Conservation (phyloP, 305 asterid species). For the Striga hermonthica region DNA sequence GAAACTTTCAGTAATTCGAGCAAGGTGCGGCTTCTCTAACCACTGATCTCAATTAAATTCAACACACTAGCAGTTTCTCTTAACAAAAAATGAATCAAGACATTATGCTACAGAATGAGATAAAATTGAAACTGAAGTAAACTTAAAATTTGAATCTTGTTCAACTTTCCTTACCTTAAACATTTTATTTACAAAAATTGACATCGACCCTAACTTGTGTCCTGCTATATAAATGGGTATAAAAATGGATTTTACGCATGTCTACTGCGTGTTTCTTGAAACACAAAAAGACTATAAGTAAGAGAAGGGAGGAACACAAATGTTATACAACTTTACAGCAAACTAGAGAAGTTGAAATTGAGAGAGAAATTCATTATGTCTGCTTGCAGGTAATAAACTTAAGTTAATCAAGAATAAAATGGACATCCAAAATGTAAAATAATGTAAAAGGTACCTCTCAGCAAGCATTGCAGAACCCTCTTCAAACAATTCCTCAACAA, state of each 20-base stretch:
- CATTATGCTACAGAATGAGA: background rate
- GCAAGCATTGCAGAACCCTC: conserved; percentile 99
- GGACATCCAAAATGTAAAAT: conserved; percentile 12
- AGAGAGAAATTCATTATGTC: background rate
- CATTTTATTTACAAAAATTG: background rate
- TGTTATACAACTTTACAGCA: background rate
- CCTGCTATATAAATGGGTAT: background rate
- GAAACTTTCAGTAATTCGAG: conserved; percentile 2
- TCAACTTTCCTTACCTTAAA: background rate
- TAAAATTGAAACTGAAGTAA: background rate
- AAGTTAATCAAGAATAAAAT: background rate
- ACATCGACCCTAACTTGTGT: background rate
- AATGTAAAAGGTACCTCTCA: conserved; percentile 60
- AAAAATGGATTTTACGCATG: background rate
- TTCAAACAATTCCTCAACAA: conserved; percentile 93
- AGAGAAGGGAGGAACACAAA: background rate
- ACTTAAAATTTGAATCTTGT: background rate
- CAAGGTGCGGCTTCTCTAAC: background rate
- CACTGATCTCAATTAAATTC: conserved; percentile 1
- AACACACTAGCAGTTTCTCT: background rate
- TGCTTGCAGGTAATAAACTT: background rate
- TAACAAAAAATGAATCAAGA: background rate
- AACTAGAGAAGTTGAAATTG: background rate
- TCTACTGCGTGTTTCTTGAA: background rate
- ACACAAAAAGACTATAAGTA: background rate